Percentiles rank a stretch among this genome's conserved stretches.
Conservation (phyloP, 1,139 yeast species). For the Yamadazyma blattariae region DNA sequence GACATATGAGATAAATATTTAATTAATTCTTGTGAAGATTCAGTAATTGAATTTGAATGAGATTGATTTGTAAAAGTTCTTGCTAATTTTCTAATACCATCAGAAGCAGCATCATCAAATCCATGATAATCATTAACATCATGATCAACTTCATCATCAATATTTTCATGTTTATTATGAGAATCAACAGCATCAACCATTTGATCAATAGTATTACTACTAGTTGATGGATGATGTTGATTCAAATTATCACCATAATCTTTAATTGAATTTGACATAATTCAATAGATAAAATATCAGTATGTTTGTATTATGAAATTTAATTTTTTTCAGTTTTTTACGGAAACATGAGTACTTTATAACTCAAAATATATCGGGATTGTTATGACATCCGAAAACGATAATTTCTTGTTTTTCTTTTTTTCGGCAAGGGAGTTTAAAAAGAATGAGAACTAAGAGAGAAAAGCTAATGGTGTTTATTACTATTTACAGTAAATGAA, state of each 20-base stretch:
- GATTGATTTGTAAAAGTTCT: conserved; percentile 25
- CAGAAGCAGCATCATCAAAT: conserved; percentile 25
- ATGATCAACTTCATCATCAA: conserved; percentile 8
- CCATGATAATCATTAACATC: conserved; percentile 29
- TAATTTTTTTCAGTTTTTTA: not conserved
- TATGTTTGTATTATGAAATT: not conserved
- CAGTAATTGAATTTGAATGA: conserved; percentile 16
- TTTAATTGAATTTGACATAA: not conserved
- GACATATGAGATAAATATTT: conserved; percentile 48
- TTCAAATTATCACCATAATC: not conserved
- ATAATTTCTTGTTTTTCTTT: too few species aligned
- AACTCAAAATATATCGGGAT: too few species aligned
- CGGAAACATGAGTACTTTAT: too few species aligned
- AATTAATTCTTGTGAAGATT: conserved; percentile 50
- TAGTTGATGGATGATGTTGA: not conserved
- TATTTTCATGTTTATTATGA: conserved; percentile 6
- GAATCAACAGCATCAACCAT: too few species aligned
- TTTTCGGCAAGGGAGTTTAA: too few species aligned
- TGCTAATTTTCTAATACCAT: conserved; percentile 29
- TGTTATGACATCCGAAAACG: too few species aligned
- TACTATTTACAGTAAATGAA: too few species aligned
- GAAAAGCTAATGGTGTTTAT: too few species aligned
- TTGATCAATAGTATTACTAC: too few species aligned
- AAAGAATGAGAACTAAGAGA: too few species aligned
- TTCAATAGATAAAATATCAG: not conserved